Base-by-base conservation (phyloP, 371 early-diverging fungal species). In the Rhizopus sp. region DNA sequence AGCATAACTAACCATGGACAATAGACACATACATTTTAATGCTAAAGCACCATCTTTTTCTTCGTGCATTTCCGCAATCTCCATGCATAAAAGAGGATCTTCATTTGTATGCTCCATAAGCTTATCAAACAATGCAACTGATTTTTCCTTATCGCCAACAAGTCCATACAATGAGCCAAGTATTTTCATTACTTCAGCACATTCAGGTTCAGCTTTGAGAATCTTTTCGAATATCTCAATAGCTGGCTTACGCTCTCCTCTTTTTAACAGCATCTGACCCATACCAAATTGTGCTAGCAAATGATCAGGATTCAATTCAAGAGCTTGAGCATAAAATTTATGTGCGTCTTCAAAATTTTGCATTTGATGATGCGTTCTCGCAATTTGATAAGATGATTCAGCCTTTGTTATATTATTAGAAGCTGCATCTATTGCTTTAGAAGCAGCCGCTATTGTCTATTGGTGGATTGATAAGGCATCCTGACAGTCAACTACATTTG, bases 221-320 rank as follows among this genome's bases (percentile, higher is more conserved):
- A 94, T 79, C 30, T 83, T 84, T 66, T 94, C 90, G 57, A 93
- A 88, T 10, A 83, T 80, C 4, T 86, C 82, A 31, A 87, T 82
- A 1, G 95, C 92, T 17, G 73, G 62, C 13, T 75, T 78, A 49
- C 65, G 56, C 46, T 83, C 77, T 12, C 69, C 73, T 59, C 73
- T 69, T 37, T 81, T 72, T 30, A 88, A 52, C 50, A 73, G 72
- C 78, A 88, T 85, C 70, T 94, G 89, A 0, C 91, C 94, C 41
- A 93, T 68, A 6, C 90, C 91, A 62, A 83, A 93, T 57, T 88
- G 89, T n/a, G 88, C 86, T 50, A 86, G 51, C 0, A 79, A 44
- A 50, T 94, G 88, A 12, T 81, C 68, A 0, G 87, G 83, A 70
- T 92, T 86, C 50, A 86, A 70, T 15, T 78, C 73, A n/a, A 83